These are phyloP conservation scores for Arachis monticola DNA, from an alignment of 331 rosid species.

Conservation along the genomic window DNA sequence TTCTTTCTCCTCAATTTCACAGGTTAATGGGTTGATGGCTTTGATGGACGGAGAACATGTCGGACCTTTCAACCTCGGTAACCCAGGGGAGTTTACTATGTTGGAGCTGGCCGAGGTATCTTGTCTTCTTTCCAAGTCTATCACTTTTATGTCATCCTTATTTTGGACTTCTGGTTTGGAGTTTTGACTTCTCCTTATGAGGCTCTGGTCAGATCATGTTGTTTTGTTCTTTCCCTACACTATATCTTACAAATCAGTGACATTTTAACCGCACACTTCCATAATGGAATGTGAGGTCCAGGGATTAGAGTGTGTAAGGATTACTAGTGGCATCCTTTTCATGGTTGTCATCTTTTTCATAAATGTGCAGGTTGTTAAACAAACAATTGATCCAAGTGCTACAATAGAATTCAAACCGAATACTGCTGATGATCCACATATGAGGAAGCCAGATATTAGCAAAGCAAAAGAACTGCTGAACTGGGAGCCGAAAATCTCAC, in stretches of 20 bases:
- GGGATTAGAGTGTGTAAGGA: background rate
- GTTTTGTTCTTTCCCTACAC: conserved; percentile 28
- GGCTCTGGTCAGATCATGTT: conserved; percentile 3
- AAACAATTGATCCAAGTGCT: conserved; percentile 91
- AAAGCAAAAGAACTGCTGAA: conserved; percentile 91
- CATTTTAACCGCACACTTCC: conserved; percentile 20
- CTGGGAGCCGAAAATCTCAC: conserved; percentile 90
- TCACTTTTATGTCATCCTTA: conserved; percentile 28
- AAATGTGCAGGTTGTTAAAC: conserved; percentile 80
- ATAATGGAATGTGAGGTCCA: background rate
- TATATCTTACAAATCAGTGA: background rate
- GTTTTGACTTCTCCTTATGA: background rate
- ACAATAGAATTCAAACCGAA: conserved; percentile 84
- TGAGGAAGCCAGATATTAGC: conserved; percentile 95
- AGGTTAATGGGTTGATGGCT: conserved; percentile 89
- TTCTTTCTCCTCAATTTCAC: conserved; percentile 24
- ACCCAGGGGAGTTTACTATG: conserved; percentile 98
- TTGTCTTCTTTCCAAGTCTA: conserved; percentile 49
- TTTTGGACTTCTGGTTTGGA: background rate
- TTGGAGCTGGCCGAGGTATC: conserved; percentile 95
- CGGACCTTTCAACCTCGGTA: conserved; percentile 92
- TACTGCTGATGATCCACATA: conserved; percentile 97
- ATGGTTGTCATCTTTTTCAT: conserved; percentile 32
- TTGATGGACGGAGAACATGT: conserved; percentile 84
- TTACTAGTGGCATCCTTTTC: conserved; percentile 31